Base-by-base conservation (phyloP, 1,284 basidiomycete genomes). In the Ustilago tritici region DNA sequence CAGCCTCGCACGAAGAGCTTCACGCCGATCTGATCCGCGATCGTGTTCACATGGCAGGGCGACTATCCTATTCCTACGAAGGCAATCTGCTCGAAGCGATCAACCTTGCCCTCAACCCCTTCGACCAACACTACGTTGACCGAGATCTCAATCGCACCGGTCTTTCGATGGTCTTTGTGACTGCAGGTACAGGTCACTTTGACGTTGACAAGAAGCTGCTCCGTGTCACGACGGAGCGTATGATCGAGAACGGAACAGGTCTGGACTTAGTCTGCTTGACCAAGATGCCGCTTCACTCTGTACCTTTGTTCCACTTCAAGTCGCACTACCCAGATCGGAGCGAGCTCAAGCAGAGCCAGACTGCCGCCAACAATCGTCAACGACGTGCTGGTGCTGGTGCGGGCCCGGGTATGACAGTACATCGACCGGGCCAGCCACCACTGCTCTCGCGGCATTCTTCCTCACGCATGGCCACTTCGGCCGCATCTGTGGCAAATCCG, bases 91-190 rank as follows among this genome's bases (percentile, higher is more conserved):
- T 99, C 9, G 96, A 99, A 87, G 94, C 95, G 1, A 90, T 98
- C 78, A 98, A 98, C 82, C 90, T 99, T 60, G 93, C 92, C 1
- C 90, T 98, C 19, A 97, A 96, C 83, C 94, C 95, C 0, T 93
- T 93, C 31, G 95, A 99, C 87, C 93, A 93, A 31, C 95, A 98
- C 86, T 98, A 96, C 85, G 92, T 99, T 78, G 96, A 99, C 85
- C 92, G 96, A 31, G 97, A 97, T 54, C 88, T 99, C 6, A 94
- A 93, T 9, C 89, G 95, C n/a, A 98, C 96, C 0, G 97, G 96
- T 32, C 88, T 93, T 1, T 91, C 92, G 10, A 92, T 93, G 14
- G 90, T 95, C 47, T 87, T 99, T 58, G 91, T 99, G 72, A 96
- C 95, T 0, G 95, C 95, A 0, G 97, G 97, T 1, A 95, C 95